Conservation (phyloP, 495 filamentous ascomycete species). For the Xanthoparmelia taractica region DNA sequence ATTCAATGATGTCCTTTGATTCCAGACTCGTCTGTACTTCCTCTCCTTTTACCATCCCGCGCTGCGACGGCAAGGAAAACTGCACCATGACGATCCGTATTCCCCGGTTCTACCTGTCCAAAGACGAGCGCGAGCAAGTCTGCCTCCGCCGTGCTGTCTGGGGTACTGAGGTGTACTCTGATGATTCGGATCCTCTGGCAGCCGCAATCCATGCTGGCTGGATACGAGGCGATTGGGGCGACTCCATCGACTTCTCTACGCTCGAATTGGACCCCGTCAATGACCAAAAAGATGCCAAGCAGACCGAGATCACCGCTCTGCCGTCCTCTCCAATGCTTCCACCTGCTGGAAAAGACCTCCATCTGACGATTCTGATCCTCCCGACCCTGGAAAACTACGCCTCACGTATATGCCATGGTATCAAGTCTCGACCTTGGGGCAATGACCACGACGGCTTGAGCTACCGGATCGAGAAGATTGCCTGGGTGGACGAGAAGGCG, state of each 20-base stretch:
- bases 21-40: conserved; percentile 45
- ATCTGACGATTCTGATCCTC: conserved; percentile 77
- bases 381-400: conserved; percentile 71
- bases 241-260: conserved; percentile 61
- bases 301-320: conserved; percentile 14
- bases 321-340: conserved; percentile 37
- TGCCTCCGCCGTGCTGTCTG: conserved; percentile 70
- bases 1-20: conserved; percentile 27
- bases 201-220: conserved; percentile 90
- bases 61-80: conserved; percentile 77
- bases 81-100: conserved; percentile 85
- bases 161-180: conserved; percentile 91
- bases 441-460: conserved; percentile 75
- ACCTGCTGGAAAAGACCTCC: conserved; percentile 58
- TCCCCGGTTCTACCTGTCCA: conserved; percentile 65
- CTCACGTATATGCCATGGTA: conserved; percentile 63
- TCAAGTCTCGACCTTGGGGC: conserved; percentile 69
- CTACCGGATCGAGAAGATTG: conserved; percentile 68
- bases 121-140: conserved; percentile 67
- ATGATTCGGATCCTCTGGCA: conserved; percentile 89
- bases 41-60: conserved; percentile 62
- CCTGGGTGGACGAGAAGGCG: conserved; percentile 70
- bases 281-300: background rate
- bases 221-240: conserved; percentile 79
- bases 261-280: conserved; percentile 46